phyloP scores from a whole-genome alignment of 2,329 filamentous ascomycete genomes.

The Neocucurbitaria cava region DNA sequence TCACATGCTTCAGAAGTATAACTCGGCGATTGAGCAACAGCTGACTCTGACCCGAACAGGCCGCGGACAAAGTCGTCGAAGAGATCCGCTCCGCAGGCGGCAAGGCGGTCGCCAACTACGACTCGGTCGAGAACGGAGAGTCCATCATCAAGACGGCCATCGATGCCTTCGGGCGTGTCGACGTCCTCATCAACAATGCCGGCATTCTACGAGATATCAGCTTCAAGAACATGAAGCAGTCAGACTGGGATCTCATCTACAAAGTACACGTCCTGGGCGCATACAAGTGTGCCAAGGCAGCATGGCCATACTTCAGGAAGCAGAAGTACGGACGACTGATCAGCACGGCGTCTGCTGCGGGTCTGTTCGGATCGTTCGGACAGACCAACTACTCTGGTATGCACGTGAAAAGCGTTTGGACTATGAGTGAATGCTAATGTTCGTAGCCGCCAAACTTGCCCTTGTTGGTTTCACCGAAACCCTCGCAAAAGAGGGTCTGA shows the following conservation, averaged over 20 bases:
- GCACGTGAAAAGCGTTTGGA: conserved; percentile 15
- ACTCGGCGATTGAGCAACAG: not conserved
- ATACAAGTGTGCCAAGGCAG: conserved; percentile 93
- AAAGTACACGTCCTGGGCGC: conserved; percentile 90
- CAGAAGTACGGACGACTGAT: conserved; percentile 98
- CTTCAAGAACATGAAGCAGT: conserved; percentile 98
- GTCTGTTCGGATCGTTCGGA: conserved; percentile 93
- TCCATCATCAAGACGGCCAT: conserved; percentile 92
- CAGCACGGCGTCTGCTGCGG: conserved; percentile 95
- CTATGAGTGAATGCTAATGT: conserved; percentile 29
- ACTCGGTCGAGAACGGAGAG: conserved; percentile 91
- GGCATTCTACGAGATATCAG: conserved; percentile 93
- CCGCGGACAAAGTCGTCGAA: conserved; percentile 81
- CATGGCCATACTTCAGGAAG: conserved; percentile 97
- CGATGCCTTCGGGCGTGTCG: conserved; percentile 81
- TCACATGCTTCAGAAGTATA: not conserved
- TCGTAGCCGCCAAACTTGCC: conserved; percentile 82
- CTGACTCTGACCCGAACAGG: conserved; percentile 57
- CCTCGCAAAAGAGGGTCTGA: conserved; percentile 93
- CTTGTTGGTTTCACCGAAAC: conserved; percentile 98
- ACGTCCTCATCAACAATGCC: conserved; percentile 97
- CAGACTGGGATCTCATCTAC: conserved; percentile 95
- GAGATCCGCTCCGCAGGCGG: conserved; percentile 88
- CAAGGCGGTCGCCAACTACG: conserved; percentile 97
- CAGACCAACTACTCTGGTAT: conserved; percentile 90